Evolutionary conservation across 106 monocot genomes (phyloP).

Genomic region (Allium cepa): DNA sequence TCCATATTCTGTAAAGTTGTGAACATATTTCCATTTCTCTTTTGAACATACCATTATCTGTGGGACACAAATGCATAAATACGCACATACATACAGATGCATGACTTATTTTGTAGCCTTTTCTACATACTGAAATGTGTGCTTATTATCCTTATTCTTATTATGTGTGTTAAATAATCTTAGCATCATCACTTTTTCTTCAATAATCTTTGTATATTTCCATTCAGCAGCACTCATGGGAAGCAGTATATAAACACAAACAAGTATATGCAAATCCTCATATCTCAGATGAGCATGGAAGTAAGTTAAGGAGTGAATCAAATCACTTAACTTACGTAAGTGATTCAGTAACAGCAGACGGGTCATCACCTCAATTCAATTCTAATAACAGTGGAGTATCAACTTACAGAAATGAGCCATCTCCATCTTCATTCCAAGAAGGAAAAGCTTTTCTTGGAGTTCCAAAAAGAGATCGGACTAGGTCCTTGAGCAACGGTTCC

Average conservation of each 20-base stretch:
- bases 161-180: no score
- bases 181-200: no score
- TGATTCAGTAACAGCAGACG: constrained; percentile 51
- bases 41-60: no score
- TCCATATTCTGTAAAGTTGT: no score
- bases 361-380: constrained; percentile 32
- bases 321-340: constrained; percentile 40
- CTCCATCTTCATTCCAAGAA: constrained; percentile 35
- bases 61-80: no score
- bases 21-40: no score
- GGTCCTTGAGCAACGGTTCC: constrained; percentile 16
- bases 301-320: constrained; percentile 46
- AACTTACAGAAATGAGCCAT: constrained; percentile 31
- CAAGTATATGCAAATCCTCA: constrained; percentile 16
- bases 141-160: no score
- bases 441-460: constrained; percentile 45
- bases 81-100: no score
- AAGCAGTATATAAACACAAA: constrained; percentile 63
- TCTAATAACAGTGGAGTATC: constrained; percentile 31
- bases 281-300: constrained; percentile 24
- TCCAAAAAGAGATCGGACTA: constrained; percentile 22
- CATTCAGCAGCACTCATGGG: constrained; percentile 44
- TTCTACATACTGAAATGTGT: no score
- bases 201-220: not conserved
- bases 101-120: no score